Conservation (phyloP, 2,329 filamentous ascomycete genomes). For the Lecanosticta acicola region DNA sequence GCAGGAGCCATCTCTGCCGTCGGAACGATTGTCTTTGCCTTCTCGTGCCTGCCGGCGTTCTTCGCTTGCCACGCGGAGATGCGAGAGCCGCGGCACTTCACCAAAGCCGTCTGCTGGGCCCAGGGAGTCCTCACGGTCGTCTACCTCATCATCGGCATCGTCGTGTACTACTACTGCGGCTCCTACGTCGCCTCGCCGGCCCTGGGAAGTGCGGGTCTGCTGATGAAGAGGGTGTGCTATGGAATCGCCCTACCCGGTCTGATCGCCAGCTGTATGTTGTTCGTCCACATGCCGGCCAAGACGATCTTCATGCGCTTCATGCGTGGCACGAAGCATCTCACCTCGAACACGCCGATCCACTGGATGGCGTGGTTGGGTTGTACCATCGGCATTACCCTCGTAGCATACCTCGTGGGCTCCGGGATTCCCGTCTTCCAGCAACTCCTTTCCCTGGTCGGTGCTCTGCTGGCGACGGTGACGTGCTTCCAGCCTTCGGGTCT, state of each 20-base stretch:
- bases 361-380: slow-evolving; percentile 21
- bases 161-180: slow-evolving; percentile 46
- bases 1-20: slow-evolving; percentile 55
- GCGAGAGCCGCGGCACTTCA: slow-evolving; percentile 33
- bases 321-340: slow-evolving; percentile 23
- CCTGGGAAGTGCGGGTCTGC: slow-evolving; percentile 41
- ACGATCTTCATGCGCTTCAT: slow-evolving; percentile 26
- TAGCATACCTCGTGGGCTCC: slow-evolving; percentile 22
- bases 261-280: slow-evolving; percentile 20
- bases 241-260: slow-evolving; percentile 32
- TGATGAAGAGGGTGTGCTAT: slow-evolving; percentile 44
- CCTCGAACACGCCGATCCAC: slow-evolving; percentile 19
- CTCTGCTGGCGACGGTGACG: slow-evolving; percentile 22
- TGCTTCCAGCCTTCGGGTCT: slow-evolving; percentile 33
- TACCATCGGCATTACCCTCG: slow-evolving; percentile 15
- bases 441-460: slow-evolving; percentile 24
- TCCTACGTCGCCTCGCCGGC: slow-evolving; percentile 45
- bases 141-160: slow-evolving; percentile 36
- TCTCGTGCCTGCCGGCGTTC: slow-evolving; percentile 36
- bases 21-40: slow-evolving; percentile 44
- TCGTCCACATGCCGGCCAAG: slow-evolving; percentile 23
- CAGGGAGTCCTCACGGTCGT: slow-evolving; percentile 21
- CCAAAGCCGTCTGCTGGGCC: slow-evolving; percentile 30
- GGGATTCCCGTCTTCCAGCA: slow-evolving; percentile 24
- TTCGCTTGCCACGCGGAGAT: slow-evolving; percentile 38